Evolutionary conservation across 1,284 basidiomycete species (phyloP).

Genomic region (Vanrija pseudolonga): DNA sequence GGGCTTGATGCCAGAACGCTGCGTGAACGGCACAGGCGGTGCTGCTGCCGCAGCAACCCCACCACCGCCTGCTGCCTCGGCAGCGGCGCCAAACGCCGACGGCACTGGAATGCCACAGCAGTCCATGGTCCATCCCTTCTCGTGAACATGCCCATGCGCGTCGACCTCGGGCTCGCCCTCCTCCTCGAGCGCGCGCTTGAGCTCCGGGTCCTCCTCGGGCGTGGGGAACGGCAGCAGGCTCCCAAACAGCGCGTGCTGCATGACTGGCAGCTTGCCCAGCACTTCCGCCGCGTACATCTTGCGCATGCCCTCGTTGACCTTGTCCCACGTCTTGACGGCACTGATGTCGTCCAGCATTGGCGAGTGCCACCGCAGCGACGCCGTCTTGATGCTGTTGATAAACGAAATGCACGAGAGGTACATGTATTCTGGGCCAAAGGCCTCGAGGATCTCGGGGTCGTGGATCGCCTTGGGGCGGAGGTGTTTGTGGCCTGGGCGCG

Average conservation of each 20-base stretch:
- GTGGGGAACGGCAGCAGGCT: conserved; percentile 65
- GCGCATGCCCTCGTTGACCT: conserved; percentile 95
- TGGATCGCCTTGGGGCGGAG: conserved; percentile 90
- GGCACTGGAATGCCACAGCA: conserved; percentile 90
- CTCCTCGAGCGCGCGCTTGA: conserved; percentile 38
- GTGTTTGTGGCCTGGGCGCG: conserved; percentile 78
- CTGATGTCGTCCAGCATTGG: conserved; percentile 99
- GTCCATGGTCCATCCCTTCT: conserved; percentile 71
- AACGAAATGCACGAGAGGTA: conserved; percentile 95
- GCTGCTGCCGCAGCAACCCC: conserved; percentile 35
- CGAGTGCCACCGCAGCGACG: conserved; percentile 94
- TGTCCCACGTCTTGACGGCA: conserved; percentile 93
- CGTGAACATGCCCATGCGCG: conserved; percentile 64
- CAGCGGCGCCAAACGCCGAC: conserved; percentile 72
- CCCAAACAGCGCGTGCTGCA: conserved; percentile 95
- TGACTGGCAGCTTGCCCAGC: conserved; percentile 88
- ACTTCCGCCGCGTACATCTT: conserved; percentile 99
- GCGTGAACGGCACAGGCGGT: conserved; percentile 14
- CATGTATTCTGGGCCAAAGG: conserved; percentile 90
- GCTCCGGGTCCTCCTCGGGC: conserved; percentile 46
- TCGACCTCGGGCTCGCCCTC: conserved; percentile 51
- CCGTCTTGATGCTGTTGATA: conserved; percentile 96
- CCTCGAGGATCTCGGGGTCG: conserved; percentile 86
- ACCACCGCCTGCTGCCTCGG: conserved; percentile 51
- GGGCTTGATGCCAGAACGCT: conserved; percentile 65